These are phyloP conservation scores for Marsdenia floribunda DNA, from an alignment of 257 asterid species.

Conservation along the genomic window DNA sequence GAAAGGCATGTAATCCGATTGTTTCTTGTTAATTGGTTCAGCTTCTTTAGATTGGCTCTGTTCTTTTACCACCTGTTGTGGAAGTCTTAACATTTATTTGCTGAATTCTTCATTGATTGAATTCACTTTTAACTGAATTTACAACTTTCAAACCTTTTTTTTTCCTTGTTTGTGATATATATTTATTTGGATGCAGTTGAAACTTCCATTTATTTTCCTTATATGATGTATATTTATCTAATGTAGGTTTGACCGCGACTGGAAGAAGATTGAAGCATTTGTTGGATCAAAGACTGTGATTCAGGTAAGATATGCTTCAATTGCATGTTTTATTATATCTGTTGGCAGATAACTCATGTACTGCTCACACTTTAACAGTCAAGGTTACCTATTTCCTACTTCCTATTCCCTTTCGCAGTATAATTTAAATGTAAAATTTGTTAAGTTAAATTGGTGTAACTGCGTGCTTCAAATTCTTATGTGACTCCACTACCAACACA, in stretches of 20 bases:
- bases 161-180: no score
- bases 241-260: conserved; percentile 87
- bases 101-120: not conserved
- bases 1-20: not conserved
- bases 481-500: not conserved
- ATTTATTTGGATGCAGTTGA: no score
- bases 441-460: not conserved
- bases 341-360: not conserved
- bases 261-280: conserved; percentile 97
- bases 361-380: not conserved
- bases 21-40: not conserved
- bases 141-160: not conserved
- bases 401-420: not conserved
- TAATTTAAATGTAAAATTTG: not conserved
- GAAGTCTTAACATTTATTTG: not conserved
- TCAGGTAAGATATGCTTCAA: conserved; percentile 45
- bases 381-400: not conserved
- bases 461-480: not conserved
- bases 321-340: not conserved
- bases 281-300: conserved; percentile 86
- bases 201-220: not conserved
- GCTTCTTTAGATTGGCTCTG: not conserved
- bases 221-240: not conserved
- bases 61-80: not conserved
- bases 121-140: not conserved